Evolutionary conservation across 176 grass and related monocot genomes (phyloP), one percentile per base, ranked within the genome.

Genomic region (Triticum turgidum): DNA sequence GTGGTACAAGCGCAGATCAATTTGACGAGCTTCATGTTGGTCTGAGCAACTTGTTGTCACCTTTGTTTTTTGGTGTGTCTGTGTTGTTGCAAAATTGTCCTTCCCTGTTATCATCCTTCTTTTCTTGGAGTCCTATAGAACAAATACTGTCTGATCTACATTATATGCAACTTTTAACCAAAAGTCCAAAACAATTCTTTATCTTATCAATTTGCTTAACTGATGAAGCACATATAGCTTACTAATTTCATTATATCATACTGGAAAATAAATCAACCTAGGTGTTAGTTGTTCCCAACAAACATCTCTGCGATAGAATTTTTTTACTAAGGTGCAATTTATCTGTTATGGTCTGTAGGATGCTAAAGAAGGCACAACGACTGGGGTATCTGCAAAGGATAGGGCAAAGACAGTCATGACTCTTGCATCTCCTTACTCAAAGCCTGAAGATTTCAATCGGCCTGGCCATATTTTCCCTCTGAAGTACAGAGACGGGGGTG

Each of bases 381-480:
- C 95, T 62, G 95, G 92, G 27, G 95, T 97, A 39, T 97, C 95
- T 82, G 95, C 95, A 73, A 92, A 86, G 70, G 95, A 97, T 69
- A 92, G 95, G 73, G 85, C 92, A 69, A 93, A 92, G 42, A 97
- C 95, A 14, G 86, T 97, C 29, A 77, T 81, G 84, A 45, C 89
- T 54, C 92, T 97, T 89, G 92, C 95, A 65, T 94, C 92, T 59
- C 75, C 81, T 61, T 68, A 94, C 35, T 93, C 95, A 22, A 94
- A 91, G 65, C 89, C 95, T 76, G 84, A 62, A 35, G 95, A 97
- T 64, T 93, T 97, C 76, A 94, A 94, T 68, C 89, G 95, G 17
- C 95, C 95, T 67, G 95, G 95, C 32, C 95, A 97, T 89, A 93
- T 97, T 88, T 97, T 97, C 30, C 95, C 95, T 86, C 81, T 97